Conservation (phyloP, 202 grass and related monocot genomes). For the Dendrocalamus latiflorus region DNA sequence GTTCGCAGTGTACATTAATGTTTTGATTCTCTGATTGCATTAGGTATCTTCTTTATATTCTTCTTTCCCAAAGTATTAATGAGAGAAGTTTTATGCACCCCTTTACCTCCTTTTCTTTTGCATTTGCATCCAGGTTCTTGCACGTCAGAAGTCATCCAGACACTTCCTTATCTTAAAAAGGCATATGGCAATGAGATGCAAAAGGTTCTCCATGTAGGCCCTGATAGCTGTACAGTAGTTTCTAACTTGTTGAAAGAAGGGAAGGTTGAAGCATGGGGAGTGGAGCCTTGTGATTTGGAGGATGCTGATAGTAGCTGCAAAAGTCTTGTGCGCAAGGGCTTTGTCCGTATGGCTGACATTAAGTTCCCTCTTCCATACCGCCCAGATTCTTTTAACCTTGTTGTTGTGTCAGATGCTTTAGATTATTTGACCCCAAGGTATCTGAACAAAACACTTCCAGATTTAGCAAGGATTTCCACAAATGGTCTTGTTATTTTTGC, state of each 20-base stretch:
- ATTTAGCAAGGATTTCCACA: conserved; percentile 83
- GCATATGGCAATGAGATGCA: conserved; percentile 65
- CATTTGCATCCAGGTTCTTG: conserved; percentile 61
- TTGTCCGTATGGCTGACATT: too few species aligned
- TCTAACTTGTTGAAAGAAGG: conserved; percentile 86
- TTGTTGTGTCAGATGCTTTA: conserved; percentile 87
- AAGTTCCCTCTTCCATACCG: too few species aligned
- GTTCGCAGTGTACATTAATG: too few species aligned
- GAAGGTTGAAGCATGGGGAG: conserved; percentile 81
- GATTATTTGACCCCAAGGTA: conserved; percentile 93
- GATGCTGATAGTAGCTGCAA: conserved; percentile 87
- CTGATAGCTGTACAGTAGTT: conserved; percentile 84
- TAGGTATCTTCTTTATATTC: too few species aligned
- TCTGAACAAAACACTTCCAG: conserved; percentile 90
- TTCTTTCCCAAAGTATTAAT: too few species aligned
- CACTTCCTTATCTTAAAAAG: conserved; percentile 89
- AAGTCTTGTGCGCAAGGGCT: conserved; percentile 93
- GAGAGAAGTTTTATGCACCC: too few species aligned
- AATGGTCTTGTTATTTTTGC: conserved; percentile 88
- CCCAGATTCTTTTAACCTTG: conserved; percentile 88
- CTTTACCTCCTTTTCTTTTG: conserved; percentile 25
- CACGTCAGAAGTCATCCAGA: conserved; percentile 73
- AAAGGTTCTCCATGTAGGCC: conserved; percentile 88
- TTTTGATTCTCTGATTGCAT: too few species aligned
- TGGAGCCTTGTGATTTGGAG: conserved; percentile 97